Conservation (phyloP, 108 stramenopile genomes). For the Fragilaria crotonensis region DNA sequence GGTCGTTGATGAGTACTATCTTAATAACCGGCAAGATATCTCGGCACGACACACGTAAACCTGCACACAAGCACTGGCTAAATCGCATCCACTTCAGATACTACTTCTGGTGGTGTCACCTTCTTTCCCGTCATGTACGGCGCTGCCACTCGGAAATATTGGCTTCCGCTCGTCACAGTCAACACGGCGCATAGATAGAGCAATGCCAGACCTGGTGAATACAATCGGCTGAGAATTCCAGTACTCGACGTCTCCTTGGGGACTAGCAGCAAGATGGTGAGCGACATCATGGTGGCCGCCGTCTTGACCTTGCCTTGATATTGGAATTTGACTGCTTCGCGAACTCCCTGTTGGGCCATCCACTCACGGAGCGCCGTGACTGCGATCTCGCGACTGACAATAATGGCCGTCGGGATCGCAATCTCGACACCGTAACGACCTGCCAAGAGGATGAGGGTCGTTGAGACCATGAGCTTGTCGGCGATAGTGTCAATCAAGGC, state of each 20-base stretch:
- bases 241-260: slow-evolving; percentile 12
- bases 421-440: slow-evolving; percentile 67
- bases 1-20: too few species aligned
- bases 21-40: too few species aligned
- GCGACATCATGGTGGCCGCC: slow-evolving; percentile 68
- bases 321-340: slow-evolving; percentile 85
- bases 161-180: slow-evolving; percentile 76
- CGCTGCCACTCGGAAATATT: slow-evolving; percentile 71
- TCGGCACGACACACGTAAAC: too few species aligned
- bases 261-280: slow-evolving; percentile 53
- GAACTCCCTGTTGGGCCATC: slow-evolving; percentile 83
- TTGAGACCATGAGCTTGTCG: slow-evolving; percentile 94
- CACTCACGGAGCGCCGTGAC: slow-evolving; percentile 92
- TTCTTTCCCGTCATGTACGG: slow-evolving; percentile 53
- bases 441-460: slow-evolving; percentile 75
- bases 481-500: slow-evolving; percentile 98
- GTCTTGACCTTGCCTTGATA: slow-evolving; percentile 84
- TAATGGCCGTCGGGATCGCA: slow-evolving; percentile 72
- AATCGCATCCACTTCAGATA: too few species aligned
- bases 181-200: slow-evolving; percentile 58
- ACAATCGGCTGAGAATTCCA: slow-evolving; percentile 8
- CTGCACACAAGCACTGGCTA: too few species aligned
- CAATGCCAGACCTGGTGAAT: slow-evolving; percentile 32
- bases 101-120: too few species aligned
- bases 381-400: slow-evolving; percentile 83